phyloP scores from a whole-genome alignment of 352 stramenopile species.

The Thraustochytrium striatum region DNA sequence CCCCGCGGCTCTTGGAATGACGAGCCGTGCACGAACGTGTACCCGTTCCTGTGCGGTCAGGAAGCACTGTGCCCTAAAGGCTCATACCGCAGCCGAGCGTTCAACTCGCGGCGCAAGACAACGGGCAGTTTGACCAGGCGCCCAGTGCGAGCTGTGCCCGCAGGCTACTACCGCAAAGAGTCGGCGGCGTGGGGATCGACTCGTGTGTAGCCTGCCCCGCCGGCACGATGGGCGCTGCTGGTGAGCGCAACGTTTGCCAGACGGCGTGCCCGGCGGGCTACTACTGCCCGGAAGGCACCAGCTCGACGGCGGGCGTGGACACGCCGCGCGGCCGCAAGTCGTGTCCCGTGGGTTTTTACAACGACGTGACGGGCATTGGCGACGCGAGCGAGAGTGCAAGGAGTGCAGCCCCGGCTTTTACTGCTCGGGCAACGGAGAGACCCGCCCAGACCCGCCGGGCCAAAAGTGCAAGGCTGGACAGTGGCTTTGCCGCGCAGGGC shows the following conservation, averaged over 20 bases:
- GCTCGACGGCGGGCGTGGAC: not conserved
- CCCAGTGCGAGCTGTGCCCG: too few relatives aligned
- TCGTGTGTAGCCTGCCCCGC: constrained; percentile 20
- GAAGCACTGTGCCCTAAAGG: not conserved
- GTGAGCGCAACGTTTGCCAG: not conserved
- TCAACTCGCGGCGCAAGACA: too few relatives aligned
- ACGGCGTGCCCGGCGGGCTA: constrained; percentile 1
- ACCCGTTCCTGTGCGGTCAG: constrained; percentile 7
- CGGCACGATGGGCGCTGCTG: constrained; percentile 9
- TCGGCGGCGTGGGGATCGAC: not conserved
- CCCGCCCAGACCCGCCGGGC: not conserved
- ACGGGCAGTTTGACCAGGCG: too few relatives aligned
- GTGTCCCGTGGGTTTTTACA: constrained; percentile 20
- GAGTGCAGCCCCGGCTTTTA: constrained; percentile 30
- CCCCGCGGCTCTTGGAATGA: constrained; percentile 27
- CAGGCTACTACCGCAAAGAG: not conserved
- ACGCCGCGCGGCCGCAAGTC: not conserved
- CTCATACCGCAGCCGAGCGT: constrained; percentile 14
- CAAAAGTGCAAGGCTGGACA: not conserved
- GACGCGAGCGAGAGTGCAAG: not conserved
- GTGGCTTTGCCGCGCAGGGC: constrained; percentile 19
- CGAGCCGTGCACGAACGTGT: constrained; percentile 8
- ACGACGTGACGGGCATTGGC: not conserved
- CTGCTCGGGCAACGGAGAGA: constrained; percentile 12
- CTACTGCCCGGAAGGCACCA: constrained; percentile 30